Percentiles rank a stretch among this genome's conserved stretches.
These are phyloP conservation scores for Metroxylon sagu DNA, from an alignment of 176 grass and related monocot genomes.

Conservation along the genomic window DNA sequence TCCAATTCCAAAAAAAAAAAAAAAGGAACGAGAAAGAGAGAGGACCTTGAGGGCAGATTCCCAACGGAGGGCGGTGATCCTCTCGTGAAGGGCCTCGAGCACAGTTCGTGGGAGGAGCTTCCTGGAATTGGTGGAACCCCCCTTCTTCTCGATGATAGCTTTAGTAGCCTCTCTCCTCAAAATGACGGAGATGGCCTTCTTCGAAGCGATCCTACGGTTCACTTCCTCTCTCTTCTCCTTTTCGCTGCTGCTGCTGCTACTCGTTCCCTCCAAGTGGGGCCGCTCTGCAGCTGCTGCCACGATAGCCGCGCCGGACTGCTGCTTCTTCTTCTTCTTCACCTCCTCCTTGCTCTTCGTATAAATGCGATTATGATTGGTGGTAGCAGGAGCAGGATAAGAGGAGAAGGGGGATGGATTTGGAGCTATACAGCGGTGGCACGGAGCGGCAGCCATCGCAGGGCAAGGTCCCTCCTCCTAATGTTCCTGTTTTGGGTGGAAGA, in stretches of 20 bases:
- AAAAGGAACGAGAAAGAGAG: too few species aligned
- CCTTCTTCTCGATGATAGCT: slow-evolving; percentile 80
- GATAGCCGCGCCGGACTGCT: background rate
- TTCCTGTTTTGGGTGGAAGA: too few species aligned
- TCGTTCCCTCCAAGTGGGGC: too few species aligned
- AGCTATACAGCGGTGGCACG: background rate
- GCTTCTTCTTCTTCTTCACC: too few species aligned
- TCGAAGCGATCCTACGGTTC: slow-evolving; percentile 75
- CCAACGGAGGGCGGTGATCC: slow-evolving; percentile 64
- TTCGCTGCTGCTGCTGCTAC: slow-evolving; percentile 5
- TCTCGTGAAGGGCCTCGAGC: slow-evolving; percentile 85
- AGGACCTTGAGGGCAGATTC: slow-evolving; percentile 80
- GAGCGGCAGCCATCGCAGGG: too few species aligned
- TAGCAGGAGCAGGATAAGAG: background rate
- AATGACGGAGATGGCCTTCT: slow-evolving; percentile 82
- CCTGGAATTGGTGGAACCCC: slow-evolving; percentile 46
- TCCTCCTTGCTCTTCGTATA: too few species aligned
- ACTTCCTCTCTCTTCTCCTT: slow-evolving; percentile 56
- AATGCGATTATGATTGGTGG: too few species aligned
- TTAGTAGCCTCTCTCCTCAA: slow-evolving; percentile 86
- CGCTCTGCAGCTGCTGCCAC: background rate
- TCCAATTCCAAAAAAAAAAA: too few species aligned
- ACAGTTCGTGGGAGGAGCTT: slow-evolving; percentile 79
- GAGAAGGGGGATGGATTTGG: background rate
- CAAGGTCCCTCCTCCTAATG: too few species aligned